Conservation (phyloP, 345 rosid genomes). For the Adansonia digitata region DNA sequence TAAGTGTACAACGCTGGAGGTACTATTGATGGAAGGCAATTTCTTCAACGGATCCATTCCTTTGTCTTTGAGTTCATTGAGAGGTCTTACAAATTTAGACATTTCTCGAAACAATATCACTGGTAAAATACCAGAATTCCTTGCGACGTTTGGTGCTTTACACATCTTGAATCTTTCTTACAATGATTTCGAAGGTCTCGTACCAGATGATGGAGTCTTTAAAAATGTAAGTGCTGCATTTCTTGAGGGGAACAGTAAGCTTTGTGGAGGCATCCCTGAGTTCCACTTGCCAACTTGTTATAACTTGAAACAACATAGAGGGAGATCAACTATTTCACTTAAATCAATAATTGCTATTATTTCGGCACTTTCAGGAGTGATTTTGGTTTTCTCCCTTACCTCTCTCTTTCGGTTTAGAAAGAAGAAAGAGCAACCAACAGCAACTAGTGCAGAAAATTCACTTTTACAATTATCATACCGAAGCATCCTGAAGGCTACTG, state of each 20-base stretch:
- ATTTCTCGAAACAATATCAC: not conserved
- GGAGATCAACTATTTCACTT: not conserved
- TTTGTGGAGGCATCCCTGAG: too few relatives aligned
- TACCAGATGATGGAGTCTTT: not conserved
- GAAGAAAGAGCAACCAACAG: too few relatives aligned
- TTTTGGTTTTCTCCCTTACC: too few relatives aligned
- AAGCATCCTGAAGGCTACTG: too few relatives aligned
- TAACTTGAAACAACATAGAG: not conserved
- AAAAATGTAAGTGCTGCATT: constrained; percentile 11
- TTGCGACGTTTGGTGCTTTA: not conserved
- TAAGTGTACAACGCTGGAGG: too few relatives aligned
- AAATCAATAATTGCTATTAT: not conserved
- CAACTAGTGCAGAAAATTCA: too few relatives aligned
- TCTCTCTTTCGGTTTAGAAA: too few relatives aligned
- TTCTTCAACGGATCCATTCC: too few relatives aligned
- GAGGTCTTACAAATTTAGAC: not conserved
- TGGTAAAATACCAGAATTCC: not conserved
- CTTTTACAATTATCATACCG: too few relatives aligned
- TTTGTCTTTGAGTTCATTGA: too few relatives aligned
- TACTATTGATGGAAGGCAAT: too few relatives aligned
- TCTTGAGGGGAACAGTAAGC: too few relatives aligned
- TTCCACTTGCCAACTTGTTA: constrained; percentile 20
- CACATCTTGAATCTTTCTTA: not conserved
- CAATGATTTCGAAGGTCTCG: not conserved
- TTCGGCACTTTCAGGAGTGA: not conserved